Percentiles rank a stretch among this genome's conserved stretches.
phyloP scores from a whole-genome alignment of 116 monocot genomes.

The Cymodocea nodosa region DNA sequence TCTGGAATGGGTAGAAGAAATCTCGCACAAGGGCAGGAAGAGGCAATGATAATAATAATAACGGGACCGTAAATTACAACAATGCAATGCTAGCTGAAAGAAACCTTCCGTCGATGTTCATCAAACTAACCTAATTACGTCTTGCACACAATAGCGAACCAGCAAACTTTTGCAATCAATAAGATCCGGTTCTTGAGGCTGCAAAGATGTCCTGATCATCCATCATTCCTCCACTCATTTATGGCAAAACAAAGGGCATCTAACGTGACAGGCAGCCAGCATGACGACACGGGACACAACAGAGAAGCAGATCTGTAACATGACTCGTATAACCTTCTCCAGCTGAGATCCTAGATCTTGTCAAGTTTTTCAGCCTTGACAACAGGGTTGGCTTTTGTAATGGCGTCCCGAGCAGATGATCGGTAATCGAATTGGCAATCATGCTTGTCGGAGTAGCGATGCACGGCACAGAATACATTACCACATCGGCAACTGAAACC shows the following conservation, averaged over 20 bases:
- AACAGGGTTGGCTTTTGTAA: slow-evolving; percentile 50
- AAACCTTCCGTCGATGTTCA: too few relatives aligned
- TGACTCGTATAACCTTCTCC: slow-evolving; percentile 3
- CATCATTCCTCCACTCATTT: slow-evolving; percentile 9
- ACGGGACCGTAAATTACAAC: too few relatives aligned
- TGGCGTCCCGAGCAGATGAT: slow-evolving; percentile 43
- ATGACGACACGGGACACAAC: slow-evolving; percentile 4
- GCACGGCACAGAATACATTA: slow-evolving; percentile 40
- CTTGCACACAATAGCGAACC: background rate
- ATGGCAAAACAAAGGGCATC: slow-evolving; percentile 16
- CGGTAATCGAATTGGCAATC: slow-evolving; percentile 54
- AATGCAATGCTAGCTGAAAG: too few relatives aligned
- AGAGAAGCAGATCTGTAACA: background rate
- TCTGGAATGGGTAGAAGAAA: too few relatives aligned
- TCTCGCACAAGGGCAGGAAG: too few relatives aligned
- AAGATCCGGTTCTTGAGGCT: slow-evolving; percentile 13
- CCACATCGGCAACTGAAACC: slow-evolving; percentile 68
- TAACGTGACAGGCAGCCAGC: slow-evolving; percentile 16
- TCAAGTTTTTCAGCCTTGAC: slow-evolving; percentile 12
- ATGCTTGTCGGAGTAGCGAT: slow-evolving; percentile 71
- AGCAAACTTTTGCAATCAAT: background rate
- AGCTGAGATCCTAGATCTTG: slow-evolving; percentile 6
- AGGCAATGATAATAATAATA: too few relatives aligned
- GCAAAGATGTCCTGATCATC: slow-evolving; percentile 17
- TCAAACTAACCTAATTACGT: background rate